phyloP scores from a whole-genome alignment of 768 basidiomycete genomes.

The Pleurotus pulmonarius region DNA sequence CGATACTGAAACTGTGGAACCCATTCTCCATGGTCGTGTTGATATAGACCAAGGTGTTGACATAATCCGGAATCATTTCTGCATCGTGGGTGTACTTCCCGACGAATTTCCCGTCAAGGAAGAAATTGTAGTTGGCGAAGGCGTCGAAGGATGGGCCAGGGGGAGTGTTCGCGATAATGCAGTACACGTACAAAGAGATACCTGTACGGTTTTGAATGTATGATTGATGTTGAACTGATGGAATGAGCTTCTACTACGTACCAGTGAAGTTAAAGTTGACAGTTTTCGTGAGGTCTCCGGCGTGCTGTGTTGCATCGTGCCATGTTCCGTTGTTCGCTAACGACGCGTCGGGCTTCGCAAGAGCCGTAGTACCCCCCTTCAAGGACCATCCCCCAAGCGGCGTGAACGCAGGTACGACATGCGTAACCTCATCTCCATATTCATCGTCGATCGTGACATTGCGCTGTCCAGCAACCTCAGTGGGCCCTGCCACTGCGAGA shows the following conservation, averaged over 20 bases:
- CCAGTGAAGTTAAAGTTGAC: background rate
- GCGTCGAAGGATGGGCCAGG: background rate
- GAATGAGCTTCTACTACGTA: background rate
- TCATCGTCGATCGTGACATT: constrained; percentile 2
- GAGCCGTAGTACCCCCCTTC: background rate
- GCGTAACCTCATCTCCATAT: background rate
- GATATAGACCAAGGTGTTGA: background rate
- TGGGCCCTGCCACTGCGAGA: too few species aligned
- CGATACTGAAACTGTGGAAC: background rate
- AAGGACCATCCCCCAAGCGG: background rate
- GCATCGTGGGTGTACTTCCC: background rate
- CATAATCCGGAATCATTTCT: background rate
- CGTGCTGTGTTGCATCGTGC: background rate
- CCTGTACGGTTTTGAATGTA: background rate
- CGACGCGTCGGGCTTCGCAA: background rate
- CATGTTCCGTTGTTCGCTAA: background rate
- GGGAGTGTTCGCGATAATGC: background rate
- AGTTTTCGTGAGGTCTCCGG: background rate
- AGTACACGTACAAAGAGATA: background rate
- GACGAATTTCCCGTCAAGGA: background rate
- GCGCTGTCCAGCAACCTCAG: background rate
- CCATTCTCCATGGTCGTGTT: background rate
- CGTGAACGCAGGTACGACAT: background rate
- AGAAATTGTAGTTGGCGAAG: background rate
- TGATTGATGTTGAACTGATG: background rate